Evolutionary conservation across 179 eudicot species (phyloP).

Genomic region (Nepenthes alata): DNA sequence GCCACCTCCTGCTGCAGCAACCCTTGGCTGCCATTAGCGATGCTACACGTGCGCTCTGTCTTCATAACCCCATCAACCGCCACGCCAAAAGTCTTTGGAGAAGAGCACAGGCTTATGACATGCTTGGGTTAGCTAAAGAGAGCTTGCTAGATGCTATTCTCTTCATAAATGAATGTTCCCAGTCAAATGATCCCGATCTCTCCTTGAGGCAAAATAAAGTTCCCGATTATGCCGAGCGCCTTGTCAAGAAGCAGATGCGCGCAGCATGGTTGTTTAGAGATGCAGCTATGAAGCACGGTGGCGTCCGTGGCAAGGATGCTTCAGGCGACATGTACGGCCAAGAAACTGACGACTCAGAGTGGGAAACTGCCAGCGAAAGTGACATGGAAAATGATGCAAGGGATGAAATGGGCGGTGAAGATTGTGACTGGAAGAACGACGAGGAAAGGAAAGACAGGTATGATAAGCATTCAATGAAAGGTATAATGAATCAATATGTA

Average conservation of each 20-base stretch:
- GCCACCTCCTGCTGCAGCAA: constrained; percentile 78
- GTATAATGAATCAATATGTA: constrained; percentile 18
- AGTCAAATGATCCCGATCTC: constrained; percentile 83
- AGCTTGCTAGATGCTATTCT: constrained; percentile 90
- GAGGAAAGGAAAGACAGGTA: constrained; percentile 52
- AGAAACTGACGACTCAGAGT: constrained; percentile 86
- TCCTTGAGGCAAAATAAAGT: constrained; percentile 85
- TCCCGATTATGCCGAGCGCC: constrained; percentile 91
- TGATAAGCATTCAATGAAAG: constrained; percentile 47
- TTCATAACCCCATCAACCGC: constrained; percentile 86
- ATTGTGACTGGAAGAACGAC: constrained; percentile 57
- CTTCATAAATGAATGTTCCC: constrained; percentile 85
- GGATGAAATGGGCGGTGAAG: constrained; percentile 48
- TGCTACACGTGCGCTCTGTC: constrained; percentile 84
- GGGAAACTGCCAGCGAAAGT: constrained; percentile 99
- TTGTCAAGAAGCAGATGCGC: constrained; percentile 98
- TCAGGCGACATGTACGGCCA: constrained; percentile 60
- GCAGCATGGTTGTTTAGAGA: constrained; percentile 93
- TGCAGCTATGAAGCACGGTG: constrained; percentile 87
- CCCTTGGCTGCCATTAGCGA: constrained; percentile 87
- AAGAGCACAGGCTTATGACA: constrained; percentile 98
- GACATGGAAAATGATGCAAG: constrained; percentile 65
- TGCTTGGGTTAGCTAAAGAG: constrained; percentile 92
- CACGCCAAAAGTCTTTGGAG: constrained; percentile 99
- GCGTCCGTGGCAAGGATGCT: constrained; percentile 71